Evolutionary conservation across 1,284 basidiomycete genomes (phyloP).

Genomic region (Ganoderma sinense): DNA sequence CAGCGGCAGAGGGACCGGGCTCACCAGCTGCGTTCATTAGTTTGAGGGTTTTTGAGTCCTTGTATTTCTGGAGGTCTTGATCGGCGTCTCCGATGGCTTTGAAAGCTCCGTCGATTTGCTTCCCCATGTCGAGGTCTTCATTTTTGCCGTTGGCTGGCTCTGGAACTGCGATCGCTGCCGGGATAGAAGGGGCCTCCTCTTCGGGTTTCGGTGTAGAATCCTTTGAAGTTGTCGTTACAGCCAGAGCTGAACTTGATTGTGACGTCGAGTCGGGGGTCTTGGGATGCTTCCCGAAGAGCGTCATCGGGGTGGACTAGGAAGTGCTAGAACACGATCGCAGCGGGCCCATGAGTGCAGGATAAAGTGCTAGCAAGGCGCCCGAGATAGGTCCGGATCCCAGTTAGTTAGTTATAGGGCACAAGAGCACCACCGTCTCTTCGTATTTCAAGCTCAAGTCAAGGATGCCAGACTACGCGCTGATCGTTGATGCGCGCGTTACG

Average conservation of each 20-base stretch:
- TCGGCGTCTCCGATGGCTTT: conserved; percentile 9
- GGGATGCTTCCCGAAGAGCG: background rate
- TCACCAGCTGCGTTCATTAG: conserved; percentile 19
- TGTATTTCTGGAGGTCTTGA: conserved; percentile 12
- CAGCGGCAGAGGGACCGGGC: background rate
- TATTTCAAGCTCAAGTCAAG: too few relatives aligned
- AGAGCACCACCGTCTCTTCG: too few relatives aligned
- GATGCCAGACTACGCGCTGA: too few relatives aligned
- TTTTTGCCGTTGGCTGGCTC: background rate
- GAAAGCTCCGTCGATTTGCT: conserved; percentile 19
- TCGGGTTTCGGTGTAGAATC: background rate
- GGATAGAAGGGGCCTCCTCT: background rate
- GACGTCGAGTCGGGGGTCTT: background rate
- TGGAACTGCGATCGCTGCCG: background rate
- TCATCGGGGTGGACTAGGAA: background rate
- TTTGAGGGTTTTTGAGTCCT: conserved; percentile 6
- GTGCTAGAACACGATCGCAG: background rate
- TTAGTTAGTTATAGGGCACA: too few relatives aligned
- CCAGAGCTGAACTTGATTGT: background rate
- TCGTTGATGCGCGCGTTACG: too few relatives aligned
- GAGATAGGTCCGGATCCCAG: background rate
- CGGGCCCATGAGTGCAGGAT: background rate
- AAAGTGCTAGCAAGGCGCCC: background rate
- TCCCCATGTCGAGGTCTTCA: conserved; percentile 15
- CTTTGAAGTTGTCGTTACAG: background rate